phyloP scores from a whole-genome alignment of 1,139 yeast genomes.

The Blastobotrys serpentis region DNA sequence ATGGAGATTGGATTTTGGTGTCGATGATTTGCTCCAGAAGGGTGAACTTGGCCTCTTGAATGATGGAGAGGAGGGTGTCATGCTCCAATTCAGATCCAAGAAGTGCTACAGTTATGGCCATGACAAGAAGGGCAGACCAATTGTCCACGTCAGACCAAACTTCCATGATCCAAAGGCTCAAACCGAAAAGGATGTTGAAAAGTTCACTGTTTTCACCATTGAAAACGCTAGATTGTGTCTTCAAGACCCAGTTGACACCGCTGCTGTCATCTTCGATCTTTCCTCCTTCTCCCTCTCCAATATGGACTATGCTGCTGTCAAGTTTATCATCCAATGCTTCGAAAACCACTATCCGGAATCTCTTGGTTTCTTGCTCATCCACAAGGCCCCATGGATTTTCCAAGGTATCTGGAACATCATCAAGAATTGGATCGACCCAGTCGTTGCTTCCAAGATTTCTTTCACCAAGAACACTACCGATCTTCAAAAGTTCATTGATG shows the following conservation, averaged over 20 bases:
- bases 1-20: conserved; percentile 63
- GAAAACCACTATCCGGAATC: conserved; percentile 90
- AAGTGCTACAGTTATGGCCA: conserved; percentile 66
- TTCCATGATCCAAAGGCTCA: conserved; percentile 72
- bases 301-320: conserved; percentile 81
- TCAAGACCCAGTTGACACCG: conserved; percentile 65
- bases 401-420: conserved; percentile 82
- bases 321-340: conserved; percentile 71
- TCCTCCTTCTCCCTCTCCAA: conserved; percentile 72
- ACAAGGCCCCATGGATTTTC: conserved; percentile 90
- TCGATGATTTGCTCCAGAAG: conserved; percentile 54
- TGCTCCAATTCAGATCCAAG: conserved; percentile 52
- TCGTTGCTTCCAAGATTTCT: conserved; percentile 74
- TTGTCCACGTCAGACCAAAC: conserved; percentile 70
- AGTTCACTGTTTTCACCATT: conserved; percentile 62
- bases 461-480: conserved; percentile 67
- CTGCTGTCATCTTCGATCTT: conserved; percentile 72
- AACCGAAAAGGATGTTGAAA: conserved; percentile 63
- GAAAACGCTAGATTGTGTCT: conserved; percentile 68
- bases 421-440: conserved; percentile 86
- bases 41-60: conserved; percentile 56
- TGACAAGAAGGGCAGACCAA: conserved; percentile 65
- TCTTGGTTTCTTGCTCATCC: conserved; percentile 69
- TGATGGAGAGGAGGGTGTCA: conserved; percentile 46
- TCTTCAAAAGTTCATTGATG: conserved; percentile 54